Conservation (phyloP, 1,284 basidiomycete genomes). For the Malassezia dermatis region DNA sequence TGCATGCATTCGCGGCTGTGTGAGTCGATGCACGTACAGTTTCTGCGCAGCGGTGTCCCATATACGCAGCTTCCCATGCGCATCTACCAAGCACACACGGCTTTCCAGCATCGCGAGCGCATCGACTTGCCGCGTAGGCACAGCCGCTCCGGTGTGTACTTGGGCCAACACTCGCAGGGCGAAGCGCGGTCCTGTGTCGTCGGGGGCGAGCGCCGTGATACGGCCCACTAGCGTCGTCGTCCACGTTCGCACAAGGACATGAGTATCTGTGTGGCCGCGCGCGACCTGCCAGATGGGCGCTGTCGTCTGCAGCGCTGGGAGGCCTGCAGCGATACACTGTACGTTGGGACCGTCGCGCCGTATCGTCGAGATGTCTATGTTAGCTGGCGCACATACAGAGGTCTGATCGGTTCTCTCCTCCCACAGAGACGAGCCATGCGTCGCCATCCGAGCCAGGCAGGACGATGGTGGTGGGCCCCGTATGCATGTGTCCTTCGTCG, state of each 20-base stretch:
- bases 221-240: background rate
- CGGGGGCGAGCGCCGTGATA: background rate
- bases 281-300: conserved; percentile 11
- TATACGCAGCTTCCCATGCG: conserved; percentile 1
- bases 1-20: background rate
- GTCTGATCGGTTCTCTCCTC: background rate
- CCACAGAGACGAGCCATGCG: conserved; percentile 6
- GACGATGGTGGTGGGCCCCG: background rate
- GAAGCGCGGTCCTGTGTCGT: background rate
- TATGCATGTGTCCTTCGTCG: background rate
- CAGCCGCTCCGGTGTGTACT: background rate
- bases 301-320: background rate
- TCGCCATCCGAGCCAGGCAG: background rate
- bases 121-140: background rate
- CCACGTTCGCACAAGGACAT: conserved; percentile 1
- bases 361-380: background rate
- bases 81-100: background rate
- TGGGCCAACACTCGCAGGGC: background rate
- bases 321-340: background rate
- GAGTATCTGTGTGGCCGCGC: background rate
- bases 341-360: background rate
- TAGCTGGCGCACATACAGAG: conserved; percentile 6
- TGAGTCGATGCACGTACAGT: background rate
- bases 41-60: conserved; percentile 5
- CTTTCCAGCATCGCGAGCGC: background rate